Evolutionary conservation across 495 filamentous ascomycete genomes (phyloP).

Genomic region (Aspergillus mulundensis): DNA sequence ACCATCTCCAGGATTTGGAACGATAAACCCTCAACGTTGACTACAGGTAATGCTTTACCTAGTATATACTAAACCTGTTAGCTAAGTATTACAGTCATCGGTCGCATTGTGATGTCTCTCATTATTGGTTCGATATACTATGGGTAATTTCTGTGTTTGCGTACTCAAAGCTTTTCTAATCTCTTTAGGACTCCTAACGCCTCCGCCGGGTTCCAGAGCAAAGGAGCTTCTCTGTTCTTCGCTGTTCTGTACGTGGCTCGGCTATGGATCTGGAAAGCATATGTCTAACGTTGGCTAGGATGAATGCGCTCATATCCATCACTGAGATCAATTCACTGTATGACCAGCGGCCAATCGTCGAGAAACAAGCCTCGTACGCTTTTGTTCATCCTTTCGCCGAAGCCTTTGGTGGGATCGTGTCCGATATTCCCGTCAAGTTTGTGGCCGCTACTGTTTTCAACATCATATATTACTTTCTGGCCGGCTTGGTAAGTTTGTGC

Average conservation of each 20-base stretch:
- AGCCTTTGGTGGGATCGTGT: slow-evolving; percentile 53
- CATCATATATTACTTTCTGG: slow-evolving; percentile 56
- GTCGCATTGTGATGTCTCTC: slow-evolving; percentile 73
- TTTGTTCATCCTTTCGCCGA: slow-evolving; percentile 63
- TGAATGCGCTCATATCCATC: slow-evolving; percentile 52
- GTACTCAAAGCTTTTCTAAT: slow-evolving; percentile 33
- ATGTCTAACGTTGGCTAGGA: slow-evolving; percentile 33
- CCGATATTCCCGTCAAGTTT: slow-evolving; percentile 57
- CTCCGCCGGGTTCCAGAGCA: slow-evolving; percentile 68
- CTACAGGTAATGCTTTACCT: no score
- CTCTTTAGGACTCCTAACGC: slow-evolving; percentile 52
- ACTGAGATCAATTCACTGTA: slow-evolving; percentile 61
- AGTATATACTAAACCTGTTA: no score
- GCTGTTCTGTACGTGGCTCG: slow-evolving; percentile 68
- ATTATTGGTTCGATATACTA: slow-evolving; percentile 87
- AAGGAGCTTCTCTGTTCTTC: slow-evolving; percentile 85
- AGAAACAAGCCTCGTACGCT: slow-evolving; percentile 62
- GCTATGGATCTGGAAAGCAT: slow-evolving; percentile 50
- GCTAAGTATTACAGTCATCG: no score
- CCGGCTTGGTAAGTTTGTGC: slow-evolving; percentile 39
- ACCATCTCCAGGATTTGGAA: slow-evolving; percentile 53
- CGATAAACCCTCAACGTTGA: slow-evolving; percentile 71
- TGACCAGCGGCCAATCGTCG: slow-evolving; percentile 58
- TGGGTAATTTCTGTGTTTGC: slow-evolving; percentile 42
- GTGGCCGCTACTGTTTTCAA: slow-evolving; percentile 47